These are phyloP conservation scores for Candida lessepsii DNA, from an alignment of 805 yeast genomes.

Conservation along the genomic window DNA sequence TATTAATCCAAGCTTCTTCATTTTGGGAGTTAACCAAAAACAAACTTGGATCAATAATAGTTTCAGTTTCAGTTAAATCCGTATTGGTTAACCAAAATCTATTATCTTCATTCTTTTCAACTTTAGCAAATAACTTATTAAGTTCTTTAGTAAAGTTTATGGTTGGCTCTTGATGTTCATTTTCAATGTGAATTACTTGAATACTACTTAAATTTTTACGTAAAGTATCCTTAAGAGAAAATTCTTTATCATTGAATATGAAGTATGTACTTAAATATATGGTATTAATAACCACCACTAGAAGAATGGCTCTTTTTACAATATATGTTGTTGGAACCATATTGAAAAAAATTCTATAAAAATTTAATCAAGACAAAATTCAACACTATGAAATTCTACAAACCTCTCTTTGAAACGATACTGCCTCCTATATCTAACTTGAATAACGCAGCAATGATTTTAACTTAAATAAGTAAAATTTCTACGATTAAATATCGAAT, in stretches of 20 bases:
- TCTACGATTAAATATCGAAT: no score
- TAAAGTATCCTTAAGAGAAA: constrained; percentile 9
- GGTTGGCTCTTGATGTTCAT: constrained; percentile 12
- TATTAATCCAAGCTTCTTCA: constrained; percentile 19
- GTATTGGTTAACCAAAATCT: constrained; percentile 28
- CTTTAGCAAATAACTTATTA: constrained; percentile 15
- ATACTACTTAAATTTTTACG: neutral
- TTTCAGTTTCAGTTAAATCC: constrained; percentile 17
- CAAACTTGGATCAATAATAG: constrained; percentile 15
- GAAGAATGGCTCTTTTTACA: constrained; percentile 11
- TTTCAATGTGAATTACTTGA: constrained; percentile 10
- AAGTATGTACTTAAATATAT: constrained; percentile 15
- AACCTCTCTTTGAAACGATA: no score
- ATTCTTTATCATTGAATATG: constrained; percentile 11
- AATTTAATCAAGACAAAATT: no score
- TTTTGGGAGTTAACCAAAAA: constrained; percentile 17
- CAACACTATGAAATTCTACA: no score
- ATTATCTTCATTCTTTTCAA: constrained; percentile 17
- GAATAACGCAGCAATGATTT: no score
- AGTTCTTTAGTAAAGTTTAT: constrained; percentile 13
- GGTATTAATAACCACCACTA: constrained; percentile 13
- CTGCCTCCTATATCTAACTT: no score
- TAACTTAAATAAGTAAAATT: no score
- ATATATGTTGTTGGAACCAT: constrained; percentile 8
- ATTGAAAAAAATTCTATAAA: no score